Evolutionary conservation across 129 eudicot species (phyloP).

Genomic region (Calendula officinalis): DNA sequence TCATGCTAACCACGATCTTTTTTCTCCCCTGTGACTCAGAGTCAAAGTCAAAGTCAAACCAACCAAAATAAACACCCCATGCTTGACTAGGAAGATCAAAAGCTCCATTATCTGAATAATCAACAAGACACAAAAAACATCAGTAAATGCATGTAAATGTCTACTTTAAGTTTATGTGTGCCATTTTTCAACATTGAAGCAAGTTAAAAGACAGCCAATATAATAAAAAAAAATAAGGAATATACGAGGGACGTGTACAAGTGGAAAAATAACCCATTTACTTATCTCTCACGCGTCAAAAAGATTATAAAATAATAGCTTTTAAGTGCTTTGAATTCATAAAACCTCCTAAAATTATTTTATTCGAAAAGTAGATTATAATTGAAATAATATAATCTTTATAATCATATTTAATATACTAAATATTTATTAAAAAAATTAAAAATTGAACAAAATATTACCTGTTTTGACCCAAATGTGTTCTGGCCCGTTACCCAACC

Average conservation of each 20-base stretch:
- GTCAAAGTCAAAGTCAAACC: conserved; percentile 45
- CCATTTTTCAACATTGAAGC: no score
- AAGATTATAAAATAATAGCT: background rate
- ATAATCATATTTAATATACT: background rate
- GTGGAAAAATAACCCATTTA: background rate
- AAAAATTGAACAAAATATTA: background rate
- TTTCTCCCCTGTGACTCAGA: conserved; percentile 23
- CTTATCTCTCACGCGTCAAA: background rate
- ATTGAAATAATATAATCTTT: background rate
- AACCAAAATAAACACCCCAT: conserved; percentile 68
- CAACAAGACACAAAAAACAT: conserved; percentile 3
- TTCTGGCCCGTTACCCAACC: background rate
- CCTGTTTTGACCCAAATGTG: background rate
- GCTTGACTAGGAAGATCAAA: conserved; percentile 62
- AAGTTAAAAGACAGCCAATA: background rate
- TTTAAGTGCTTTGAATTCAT: background rate
- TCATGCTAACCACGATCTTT: conserved; percentile 62
- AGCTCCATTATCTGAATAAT: conserved; percentile 38
- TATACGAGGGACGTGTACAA: no score
- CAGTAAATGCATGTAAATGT: background rate
- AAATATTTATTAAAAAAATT: background rate
- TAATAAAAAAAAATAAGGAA: no score
- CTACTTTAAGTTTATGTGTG: background rate
- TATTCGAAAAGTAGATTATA: background rate
- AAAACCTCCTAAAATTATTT: background rate